A percentile compares a stretch with the other conserved stretches of the same genome.
These are phyloP conservation scores for Gossypioides kirkii DNA, from an alignment of 345 rosid species.

Conservation along the genomic window DNA sequence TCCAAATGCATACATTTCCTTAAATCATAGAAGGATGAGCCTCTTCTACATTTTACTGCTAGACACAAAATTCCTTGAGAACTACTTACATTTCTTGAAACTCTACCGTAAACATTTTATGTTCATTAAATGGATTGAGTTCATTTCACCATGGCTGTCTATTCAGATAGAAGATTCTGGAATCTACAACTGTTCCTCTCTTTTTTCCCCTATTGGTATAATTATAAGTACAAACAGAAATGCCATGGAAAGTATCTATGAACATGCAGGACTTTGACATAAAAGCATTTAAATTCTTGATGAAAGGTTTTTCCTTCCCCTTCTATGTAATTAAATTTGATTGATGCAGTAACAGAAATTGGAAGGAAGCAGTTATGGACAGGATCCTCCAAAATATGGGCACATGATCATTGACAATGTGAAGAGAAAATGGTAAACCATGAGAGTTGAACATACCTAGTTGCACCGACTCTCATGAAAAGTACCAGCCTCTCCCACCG, in stretches of 20 bases:
- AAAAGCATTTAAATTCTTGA: background rate
- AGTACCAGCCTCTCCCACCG: slow-evolving; percentile 77
- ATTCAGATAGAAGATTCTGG: background rate
- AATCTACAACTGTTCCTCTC: background rate
- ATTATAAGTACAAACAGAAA: background rate
- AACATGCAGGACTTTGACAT: background rate
- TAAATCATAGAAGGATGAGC: background rate
- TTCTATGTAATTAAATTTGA: background rate
- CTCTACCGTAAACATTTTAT: background rate
- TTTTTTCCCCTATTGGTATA: background rate
- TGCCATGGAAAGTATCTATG: background rate
- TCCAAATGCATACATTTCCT: background rate
- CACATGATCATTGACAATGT: background rate
- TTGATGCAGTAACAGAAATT: background rate
- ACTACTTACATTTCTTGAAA: too few species aligned
- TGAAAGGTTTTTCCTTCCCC: background rate
- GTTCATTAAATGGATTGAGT: background rate
- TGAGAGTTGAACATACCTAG: slow-evolving; percentile 38
- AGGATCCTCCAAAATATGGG: background rate
- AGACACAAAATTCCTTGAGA: background rate
- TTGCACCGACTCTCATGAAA: slow-evolving; percentile 61
- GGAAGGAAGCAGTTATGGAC: background rate
- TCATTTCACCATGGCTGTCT: background rate
- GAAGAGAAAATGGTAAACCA: background rate
- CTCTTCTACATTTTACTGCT: background rate